Base-by-base conservation (phyloP, 2,329 filamentous ascomycete species). In the Thermoascus crustaceus region DNA sequence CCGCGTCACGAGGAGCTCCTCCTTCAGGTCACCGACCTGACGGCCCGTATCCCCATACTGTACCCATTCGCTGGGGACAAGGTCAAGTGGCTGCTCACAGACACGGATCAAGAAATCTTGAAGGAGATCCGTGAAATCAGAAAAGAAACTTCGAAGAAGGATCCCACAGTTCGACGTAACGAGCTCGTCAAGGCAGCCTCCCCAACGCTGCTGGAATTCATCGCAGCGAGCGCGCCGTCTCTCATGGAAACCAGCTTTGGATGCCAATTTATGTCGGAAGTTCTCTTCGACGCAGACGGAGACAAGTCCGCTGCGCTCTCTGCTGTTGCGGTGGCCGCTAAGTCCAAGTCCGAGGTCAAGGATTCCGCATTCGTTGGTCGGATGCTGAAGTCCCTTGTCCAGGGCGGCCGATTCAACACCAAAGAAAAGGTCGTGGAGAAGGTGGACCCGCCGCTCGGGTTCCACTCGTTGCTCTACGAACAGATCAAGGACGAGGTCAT, bases 121-220 rank as follows among this genome's bases (percentile, higher is more conserved):
- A 70, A 76, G 38, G 83, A 95, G 58, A 67, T 95, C 16, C 82
- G 85, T 53, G 75, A 78, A 37, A 82, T 94, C 44, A 80, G 91
- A 35, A 76, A 80, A 48, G 79, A 74, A 9, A 96, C 88, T 2
- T 94, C 85, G 45, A 98, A 96, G 67, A 98, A 98, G 64, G 86
- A 94, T 38, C 72, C 85, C 0, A 79, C 82, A 35, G 63, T 74
- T 14, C 77, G 91, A 40, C 78, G 83, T 39, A 72, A 76, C 48
- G 91, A 95, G 58, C 69, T 98, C 26, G 68, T 85, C 14, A 76
- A 78, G 40, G 73, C 78, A 7, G 66, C 94, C 18, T 87, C 86
- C 1, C 78, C 84, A 2, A 74, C 79, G 19, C 68, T 96, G 2
- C 71, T 98, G 19, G 73, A 78, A 27, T 76, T 85, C 24, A 81